These are phyloP conservation scores for Penicillium polonicum DNA, from an alignment of 2,329 filamentous ascomycete species.

Conservation along the genomic window DNA sequence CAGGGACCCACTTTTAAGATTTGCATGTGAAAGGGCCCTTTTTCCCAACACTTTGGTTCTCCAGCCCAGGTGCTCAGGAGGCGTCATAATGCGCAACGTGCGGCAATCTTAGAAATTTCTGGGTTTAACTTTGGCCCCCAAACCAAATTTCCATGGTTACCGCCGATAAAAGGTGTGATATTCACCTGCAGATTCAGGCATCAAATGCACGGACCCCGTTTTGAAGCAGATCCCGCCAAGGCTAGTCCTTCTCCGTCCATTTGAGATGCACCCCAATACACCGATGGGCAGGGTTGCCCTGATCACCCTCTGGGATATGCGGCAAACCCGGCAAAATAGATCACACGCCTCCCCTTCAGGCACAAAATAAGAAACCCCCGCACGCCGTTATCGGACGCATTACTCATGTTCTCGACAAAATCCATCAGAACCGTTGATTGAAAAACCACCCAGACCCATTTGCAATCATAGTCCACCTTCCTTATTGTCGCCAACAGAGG, in stretches of 20 bases:
- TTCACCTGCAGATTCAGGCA: neutral
- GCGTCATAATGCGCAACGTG: neutral
- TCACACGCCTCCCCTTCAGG: neutral
- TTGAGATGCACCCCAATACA: neutral
- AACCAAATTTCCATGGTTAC: neutral
- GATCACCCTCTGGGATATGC: neutral
- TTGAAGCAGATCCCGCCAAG: neutral
- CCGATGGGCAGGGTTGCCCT: neutral
- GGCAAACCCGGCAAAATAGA: neutral
- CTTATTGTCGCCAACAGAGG: neutral
- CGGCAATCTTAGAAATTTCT: neutral
- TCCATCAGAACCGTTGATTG: neutral
- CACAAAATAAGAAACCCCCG: neutral
- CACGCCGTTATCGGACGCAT: neutral
- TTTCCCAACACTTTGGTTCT: conserved; percentile 7
- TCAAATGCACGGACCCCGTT: neutral
- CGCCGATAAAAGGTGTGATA: neutral
- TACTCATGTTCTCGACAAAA: neutral
- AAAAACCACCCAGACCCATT: neutral
- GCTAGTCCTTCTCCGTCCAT: neutral
- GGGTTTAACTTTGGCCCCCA: neutral
- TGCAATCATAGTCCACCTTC: neutral
- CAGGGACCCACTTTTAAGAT: neutral
- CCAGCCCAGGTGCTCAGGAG: neutral
- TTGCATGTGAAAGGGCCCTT: conserved; percentile 9